Evolutionary conservation across 345 rosid genomes (phyloP).

Genomic region (Eucalyptus regnans): DNA sequence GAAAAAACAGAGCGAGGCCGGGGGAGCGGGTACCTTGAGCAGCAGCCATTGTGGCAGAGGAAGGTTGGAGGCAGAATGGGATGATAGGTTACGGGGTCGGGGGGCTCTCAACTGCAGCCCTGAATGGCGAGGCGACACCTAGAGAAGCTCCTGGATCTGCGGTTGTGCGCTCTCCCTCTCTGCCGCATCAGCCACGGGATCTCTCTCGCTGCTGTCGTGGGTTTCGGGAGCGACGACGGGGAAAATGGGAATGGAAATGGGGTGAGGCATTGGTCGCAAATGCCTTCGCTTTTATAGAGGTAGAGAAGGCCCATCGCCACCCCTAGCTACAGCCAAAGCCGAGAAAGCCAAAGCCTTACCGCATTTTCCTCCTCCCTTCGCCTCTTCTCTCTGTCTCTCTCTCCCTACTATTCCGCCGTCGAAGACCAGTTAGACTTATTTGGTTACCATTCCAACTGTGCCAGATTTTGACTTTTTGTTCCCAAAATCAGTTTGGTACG

Average conservation of each 20-base stretch:
- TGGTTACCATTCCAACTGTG: too few species aligned
- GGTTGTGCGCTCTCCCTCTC: conserved; percentile 45
- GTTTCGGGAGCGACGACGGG: fast-evolving
- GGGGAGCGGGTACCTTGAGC: conserved; percentile 8
- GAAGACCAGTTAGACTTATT: too few species aligned
- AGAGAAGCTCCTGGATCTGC: conserved; percentile 74
- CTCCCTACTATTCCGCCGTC: too few species aligned
- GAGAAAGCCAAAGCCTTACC: fast-evolving
- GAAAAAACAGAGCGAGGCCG: background rate
- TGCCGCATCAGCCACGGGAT: conserved; percentile 36
- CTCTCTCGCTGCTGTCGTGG: background rate
- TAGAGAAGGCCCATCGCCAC: fast-evolving
- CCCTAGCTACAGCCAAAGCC: background rate
- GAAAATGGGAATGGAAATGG: fast-evolving
- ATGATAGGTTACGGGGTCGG: too few species aligned
- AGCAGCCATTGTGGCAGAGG: conserved; percentile 21
- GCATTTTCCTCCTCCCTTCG: fast-evolving
- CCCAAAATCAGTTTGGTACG: too few species aligned
- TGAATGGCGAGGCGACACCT: conserved; percentile 64
- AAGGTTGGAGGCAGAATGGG: background rate
- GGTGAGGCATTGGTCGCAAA: fast-evolving
- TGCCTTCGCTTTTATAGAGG: background rate
- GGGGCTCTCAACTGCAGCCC: conserved; percentile 25
- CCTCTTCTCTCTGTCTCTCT: too few species aligned
- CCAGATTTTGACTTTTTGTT: too few species aligned